These are phyloP conservation scores for Aspergillus sclerotialis DNA, from an alignment of 2,329 filamentous ascomycete species.

Conservation along the genomic window DNA sequence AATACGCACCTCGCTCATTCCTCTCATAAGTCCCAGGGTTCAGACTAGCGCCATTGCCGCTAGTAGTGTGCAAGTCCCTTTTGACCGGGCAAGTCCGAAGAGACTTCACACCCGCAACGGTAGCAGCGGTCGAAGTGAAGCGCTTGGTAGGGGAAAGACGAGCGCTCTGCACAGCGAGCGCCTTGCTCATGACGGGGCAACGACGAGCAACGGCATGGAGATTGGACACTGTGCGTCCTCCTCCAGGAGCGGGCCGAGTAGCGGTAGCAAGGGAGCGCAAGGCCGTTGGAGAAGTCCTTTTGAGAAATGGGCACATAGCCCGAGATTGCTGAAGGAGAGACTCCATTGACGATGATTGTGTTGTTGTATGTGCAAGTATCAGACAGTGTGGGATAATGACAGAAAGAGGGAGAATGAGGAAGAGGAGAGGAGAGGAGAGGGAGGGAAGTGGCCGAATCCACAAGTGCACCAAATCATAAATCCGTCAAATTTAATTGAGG, in stretches of 20 bases:
- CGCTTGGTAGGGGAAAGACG: conserved; percentile 32
- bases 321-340: conserved; percentile 89
- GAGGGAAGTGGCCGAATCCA: background rate
- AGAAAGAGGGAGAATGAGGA: conserved; percentile 1
- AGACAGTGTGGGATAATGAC: background rate
- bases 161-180: conserved; percentile 71
- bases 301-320: conserved; percentile 94
- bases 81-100: conserved; percentile 49
- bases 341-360: conserved; percentile 80
- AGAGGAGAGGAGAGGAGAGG: background rate
- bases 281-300: conserved; percentile 85
- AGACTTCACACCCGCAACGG: conserved; percentile 35
- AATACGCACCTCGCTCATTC: conserved; percentile 43
- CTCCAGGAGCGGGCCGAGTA: conserved; percentile 60
- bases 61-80: conserved; percentile 75
- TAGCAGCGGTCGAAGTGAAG: conserved; percentile 30
- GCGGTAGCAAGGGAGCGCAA: conserved; percentile 77
- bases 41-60: conserved; percentile 69
- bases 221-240: conserved; percentile 93
- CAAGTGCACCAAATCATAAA: conserved; percentile 4
- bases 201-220: conserved; percentile 88
- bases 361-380: conserved; percentile 1
- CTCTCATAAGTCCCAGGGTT: conserved; percentile 49
- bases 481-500: conserved; percentile 11
- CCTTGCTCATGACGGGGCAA: conserved; percentile 98